Base-by-base conservation (phyloP, 2,329 filamentous ascomycete species). In the Helotiales sp. region DNA sequence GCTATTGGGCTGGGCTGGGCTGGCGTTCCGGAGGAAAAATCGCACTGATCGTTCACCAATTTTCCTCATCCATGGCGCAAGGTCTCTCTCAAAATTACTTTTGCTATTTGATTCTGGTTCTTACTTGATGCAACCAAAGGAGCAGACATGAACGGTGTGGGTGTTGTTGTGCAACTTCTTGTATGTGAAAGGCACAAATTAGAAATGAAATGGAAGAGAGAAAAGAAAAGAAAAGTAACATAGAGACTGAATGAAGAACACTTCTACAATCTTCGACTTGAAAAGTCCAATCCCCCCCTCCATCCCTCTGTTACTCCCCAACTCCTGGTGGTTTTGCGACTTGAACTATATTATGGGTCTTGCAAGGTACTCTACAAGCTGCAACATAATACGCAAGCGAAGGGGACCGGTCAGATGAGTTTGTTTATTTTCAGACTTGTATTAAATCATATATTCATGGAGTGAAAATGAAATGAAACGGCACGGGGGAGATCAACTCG, bases 21-120 rank as follows among this genome's bases (percentile, higher is more conserved):
- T 45, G 55, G 55, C 55, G 55, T 59, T 59, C 6, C 34, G 55
- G 55, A 45, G 13, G 34, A 22, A 45, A 59, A 59, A 40, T 52
- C 47, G 7, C 13, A 15, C 24, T 15, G 13, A 59, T 43, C 37
- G 17, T 26, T 26, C 32, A 28, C 28, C 28, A 20, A 13, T 22
- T 32, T 20, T 55, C 3, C 7, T 22, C 10, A 28, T n/a, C n/a
- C 17, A 32, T 22, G 50, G 52, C 52, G 52, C 24, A n/a, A 54
- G 28, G 28, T 37, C 13, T 17, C 11, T 22, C 13, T 50, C 22
- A n/a, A n/a, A n/a, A n/a, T n/a, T n/a, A n/a, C n/a, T n/a, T n/a
- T 7, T 50, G 22, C 3, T 50, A 1, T 45, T 45, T 34, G 5
- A 11, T 34, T 34, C 30, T n/a, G 34, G 17, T 45, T 10, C 8